These are phyloP conservation scores for Peronosclerospora sorghi DNA, from an alignment of 352 stramenopile genomes.

Conservation along the genomic window DNA sequence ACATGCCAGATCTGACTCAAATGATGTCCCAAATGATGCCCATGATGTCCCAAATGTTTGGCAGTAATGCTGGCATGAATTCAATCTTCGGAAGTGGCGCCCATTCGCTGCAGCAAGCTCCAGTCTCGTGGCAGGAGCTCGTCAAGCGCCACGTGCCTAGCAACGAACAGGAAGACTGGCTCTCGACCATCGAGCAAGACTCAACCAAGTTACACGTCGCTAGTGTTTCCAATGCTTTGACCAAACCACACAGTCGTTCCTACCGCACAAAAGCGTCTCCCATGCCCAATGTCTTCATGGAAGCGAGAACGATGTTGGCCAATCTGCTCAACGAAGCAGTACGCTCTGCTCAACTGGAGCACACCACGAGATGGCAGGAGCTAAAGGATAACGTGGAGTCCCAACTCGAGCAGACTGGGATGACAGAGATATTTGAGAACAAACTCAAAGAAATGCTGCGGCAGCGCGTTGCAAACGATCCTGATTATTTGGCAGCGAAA, in stretches of 20 bases:
- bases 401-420: constrained; percentile 35
- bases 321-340: constrained; percentile 57
- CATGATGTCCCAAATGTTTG: constrained; percentile 80
- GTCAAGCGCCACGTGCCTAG: constrained; percentile 46
- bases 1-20: constrained; percentile 56
- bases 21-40: constrained; percentile 86
- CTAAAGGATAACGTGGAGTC: constrained; percentile 42
- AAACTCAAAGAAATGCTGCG: constrained; percentile 54
- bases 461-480: constrained; percentile 36
- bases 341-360: constrained; percentile 42
- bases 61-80: constrained; percentile 18
- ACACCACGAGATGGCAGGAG: constrained; percentile 40
- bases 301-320: constrained; percentile 45
- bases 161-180: constrained; percentile 50
- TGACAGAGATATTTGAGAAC: constrained; percentile 37
- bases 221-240: constrained; percentile 18
- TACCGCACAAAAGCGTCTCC: constrained; percentile 34
- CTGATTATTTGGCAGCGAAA: constrained; percentile 38
- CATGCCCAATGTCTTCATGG: constrained; percentile 56
- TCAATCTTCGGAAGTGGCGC: constrained; percentile 14
- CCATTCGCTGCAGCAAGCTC: constrained; percentile 20
- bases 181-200: constrained; percentile 53
- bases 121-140: constrained; percentile 56
- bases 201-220: constrained; percentile 27
- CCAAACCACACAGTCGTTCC: constrained; percentile 42